phyloP scores from a whole-genome alignment of 163 green algal species.

The Chlamydomonas reinhardtii region DNA sequence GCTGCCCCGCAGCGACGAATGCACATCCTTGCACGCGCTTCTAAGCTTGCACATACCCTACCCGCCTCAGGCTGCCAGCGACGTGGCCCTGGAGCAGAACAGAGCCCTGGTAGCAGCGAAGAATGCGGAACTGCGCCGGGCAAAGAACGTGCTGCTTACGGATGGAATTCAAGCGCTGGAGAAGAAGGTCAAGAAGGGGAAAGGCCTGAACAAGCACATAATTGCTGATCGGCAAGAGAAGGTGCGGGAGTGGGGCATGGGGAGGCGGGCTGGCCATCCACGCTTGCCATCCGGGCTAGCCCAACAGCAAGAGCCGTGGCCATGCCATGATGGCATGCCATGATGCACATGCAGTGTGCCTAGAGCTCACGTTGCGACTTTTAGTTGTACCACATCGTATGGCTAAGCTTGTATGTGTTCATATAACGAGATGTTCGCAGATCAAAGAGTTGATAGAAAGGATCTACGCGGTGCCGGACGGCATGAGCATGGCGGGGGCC shows the following conservation, averaged over 20 bases:
- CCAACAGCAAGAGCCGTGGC: too few species aligned
- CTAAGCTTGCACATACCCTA: not conserved
- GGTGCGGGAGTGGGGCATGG: conserved; percentile 8
- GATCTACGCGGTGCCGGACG: conserved; percentile 68
- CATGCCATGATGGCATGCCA: too few species aligned
- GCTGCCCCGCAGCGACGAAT: not conserved
- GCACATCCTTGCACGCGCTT: conserved; percentile 20
- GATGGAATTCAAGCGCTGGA: conserved; percentile 60
- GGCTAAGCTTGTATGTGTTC: too few species aligned
- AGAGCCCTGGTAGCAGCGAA: conserved; percentile 45
- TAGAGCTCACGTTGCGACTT: too few species aligned
- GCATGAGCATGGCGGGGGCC: conserved; percentile 56
- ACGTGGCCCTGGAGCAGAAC: conserved; percentile 50
- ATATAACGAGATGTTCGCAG: conserved; percentile 18
- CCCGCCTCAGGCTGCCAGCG: conserved; percentile 27
- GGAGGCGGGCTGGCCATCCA: too few species aligned
- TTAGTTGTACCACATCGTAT: too few species aligned
- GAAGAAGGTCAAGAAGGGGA: conserved; percentile 75
- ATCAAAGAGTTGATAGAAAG: conserved; percentile 67
- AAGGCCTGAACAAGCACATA: conserved; percentile 61
- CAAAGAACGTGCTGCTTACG: conserved; percentile 69
- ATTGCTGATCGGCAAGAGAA: conserved; percentile 63
- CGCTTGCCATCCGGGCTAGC: too few species aligned
- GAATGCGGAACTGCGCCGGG: conserved; percentile 61
- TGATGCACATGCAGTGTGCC: too few species aligned